Evolutionary conservation across 2,329 filamentous ascomycete species (phyloP).

Genomic region (Aspergillus texensis): DNA sequence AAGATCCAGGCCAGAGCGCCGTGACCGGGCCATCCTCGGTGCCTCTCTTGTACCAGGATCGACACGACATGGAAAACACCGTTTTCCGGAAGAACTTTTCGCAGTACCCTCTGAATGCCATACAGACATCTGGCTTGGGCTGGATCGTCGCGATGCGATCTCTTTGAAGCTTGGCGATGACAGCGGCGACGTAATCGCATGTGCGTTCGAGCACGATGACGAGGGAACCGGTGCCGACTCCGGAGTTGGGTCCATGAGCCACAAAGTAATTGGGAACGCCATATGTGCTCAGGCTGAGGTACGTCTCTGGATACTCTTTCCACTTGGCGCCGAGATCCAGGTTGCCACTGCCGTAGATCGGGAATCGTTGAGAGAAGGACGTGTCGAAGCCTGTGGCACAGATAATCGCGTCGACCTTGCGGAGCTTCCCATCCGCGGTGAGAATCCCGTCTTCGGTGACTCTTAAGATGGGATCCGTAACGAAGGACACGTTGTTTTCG

Average conservation of each 20-base stretch:
- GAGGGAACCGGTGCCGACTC: slow-evolving; percentile 17
- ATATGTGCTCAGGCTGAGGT: slow-evolving; percentile 27
- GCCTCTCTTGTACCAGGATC: too few relatives aligned
- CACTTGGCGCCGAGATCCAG: slow-evolving; percentile 29
- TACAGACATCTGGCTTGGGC: too few relatives aligned
- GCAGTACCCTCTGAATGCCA: too few relatives aligned
- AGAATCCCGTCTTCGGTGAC: slow-evolving; percentile 2
- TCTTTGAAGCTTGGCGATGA: too few relatives aligned
- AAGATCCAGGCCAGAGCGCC: too few relatives aligned
- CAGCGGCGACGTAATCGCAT: too few relatives aligned
- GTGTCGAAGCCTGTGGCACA: too few relatives aligned
- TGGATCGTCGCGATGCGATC: too few relatives aligned
- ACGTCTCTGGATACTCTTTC: slow-evolving; percentile 27
- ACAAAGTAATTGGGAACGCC: slow-evolving; percentile 38
- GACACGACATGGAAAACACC: too few relatives aligned
- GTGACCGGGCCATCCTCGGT: too few relatives aligned
- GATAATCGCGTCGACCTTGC: background rate
- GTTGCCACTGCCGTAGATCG: slow-evolving; percentile 33
- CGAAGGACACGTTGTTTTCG: background rate
- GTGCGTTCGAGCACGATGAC: too few relatives aligned
- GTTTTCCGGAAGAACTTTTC: too few relatives aligned
- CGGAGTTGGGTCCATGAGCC: slow-evolving; percentile 33
- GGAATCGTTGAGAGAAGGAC: slow-evolving; percentile 30
- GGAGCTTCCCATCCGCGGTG: background rate
- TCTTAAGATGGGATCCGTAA: background rate